phyloP scores from a whole-genome alignment of 768 basidiomycete genomes.

The Phanerochaete carnosa region DNA sequence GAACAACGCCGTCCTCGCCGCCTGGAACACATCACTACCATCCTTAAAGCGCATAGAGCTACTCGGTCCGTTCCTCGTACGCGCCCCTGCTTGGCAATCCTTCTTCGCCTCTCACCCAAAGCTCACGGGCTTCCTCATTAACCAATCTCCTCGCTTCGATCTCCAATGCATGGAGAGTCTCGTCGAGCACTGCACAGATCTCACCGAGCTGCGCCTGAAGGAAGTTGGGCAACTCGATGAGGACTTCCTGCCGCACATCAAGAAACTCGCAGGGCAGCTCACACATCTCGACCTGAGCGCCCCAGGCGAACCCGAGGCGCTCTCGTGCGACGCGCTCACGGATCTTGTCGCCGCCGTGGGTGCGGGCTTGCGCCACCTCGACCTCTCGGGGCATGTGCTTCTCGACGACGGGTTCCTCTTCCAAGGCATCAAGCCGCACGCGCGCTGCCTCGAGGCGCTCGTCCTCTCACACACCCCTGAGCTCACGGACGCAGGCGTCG shows the following conservation, averaged over 20 bases:
- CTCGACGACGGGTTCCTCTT: conserved; percentile 61
- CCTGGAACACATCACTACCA: conserved; percentile 63
- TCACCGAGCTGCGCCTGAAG: conserved; percentile 73
- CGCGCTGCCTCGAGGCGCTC: conserved; percentile 47
- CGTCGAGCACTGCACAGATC: conserved; percentile 45
- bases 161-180: conserved; percentile 60
- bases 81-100: conserved; percentile 62
- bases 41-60: conserved; percentile 72
- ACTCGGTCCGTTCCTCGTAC: conserved; percentile 85
- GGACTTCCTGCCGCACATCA: conserved; percentile 54
- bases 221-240: conserved; percentile 75
- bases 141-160: conserved; percentile 85
- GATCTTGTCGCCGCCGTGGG: conserved; percentile 56
- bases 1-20: conserved; percentile 52
- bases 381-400: conserved; percentile 66
- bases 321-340: conserved; percentile 54
- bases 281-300: conserved; percentile 68
- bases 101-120: conserved; percentile 67
- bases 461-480: conserved; percentile 51
- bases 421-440: conserved; percentile 54
- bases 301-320: conserved; percentile 42
- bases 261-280: conserved; percentile 41
- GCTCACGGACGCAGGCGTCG: conserved; percentile 70
- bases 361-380: conserved; percentile 50
- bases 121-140: conserved; percentile 74